Evolutionary conservation across 179 eudicot genomes (phyloP), one percentile per base, ranked within the genome.

Genomic region (Beta macrorhiza): DNA sequence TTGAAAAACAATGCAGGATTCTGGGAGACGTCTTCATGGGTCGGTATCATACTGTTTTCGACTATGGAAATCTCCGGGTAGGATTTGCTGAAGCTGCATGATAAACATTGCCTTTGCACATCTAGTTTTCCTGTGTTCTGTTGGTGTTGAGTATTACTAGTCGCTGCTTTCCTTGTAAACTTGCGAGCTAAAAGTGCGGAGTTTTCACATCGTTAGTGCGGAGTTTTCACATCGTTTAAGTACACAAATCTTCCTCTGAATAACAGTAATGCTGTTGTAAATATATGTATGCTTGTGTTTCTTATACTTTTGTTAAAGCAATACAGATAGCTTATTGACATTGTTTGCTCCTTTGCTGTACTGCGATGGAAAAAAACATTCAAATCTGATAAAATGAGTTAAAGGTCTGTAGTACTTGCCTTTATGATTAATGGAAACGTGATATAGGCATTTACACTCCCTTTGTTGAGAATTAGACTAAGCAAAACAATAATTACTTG

Each of bases 1-100:
- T 25, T n/a, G 5, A 58, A 75, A 75, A 53, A 57, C 15, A 13
- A 44, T 86, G 81, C 87, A 93, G 97, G 98, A 92, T 93, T 74
- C 76, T 93, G 84, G 98, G 98, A 79, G 98, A 93, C 51, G 83
- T 93, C 42, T 92, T 91, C 80, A 90, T 92, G 94, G 93, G 94
- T 67, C 84, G 84, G 49, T 92, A 92, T 80, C 97, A 92, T 75
- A 92, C 97, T 0, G 90, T 90, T 37, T 92, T 92, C 64, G 97
- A 92, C 80, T 86, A 80, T 79, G 97, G 92, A 2, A 89, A 92
- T 14, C 74, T 83, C 12, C 81, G 88, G 78, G 85, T 92, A 25
- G 97, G 97, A 77, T 92, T 92, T 56, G 95, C 97, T 3, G 89
- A 90, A 86, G 93, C 93, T 42, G 90, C 90, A n/a, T 89, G 86